Conservation (phyloP, 2,329 filamentous ascomycete species). For the Penicillium corylophilum region DNA sequence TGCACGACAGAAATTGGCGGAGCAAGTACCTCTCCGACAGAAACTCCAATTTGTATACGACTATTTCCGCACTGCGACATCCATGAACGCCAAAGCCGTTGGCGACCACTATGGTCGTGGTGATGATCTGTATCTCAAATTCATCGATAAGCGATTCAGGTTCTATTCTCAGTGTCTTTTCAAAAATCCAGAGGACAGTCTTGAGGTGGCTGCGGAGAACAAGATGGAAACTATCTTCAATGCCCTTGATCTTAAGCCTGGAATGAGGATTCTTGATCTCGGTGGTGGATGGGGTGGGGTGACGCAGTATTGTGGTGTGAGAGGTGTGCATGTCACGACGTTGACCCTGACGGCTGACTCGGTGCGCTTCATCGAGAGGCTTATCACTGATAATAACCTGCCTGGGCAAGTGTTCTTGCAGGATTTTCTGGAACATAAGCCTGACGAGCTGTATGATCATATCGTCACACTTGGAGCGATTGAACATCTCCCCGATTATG, state of each 20-base stretch:
- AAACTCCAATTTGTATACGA: slow-evolving; percentile 14
- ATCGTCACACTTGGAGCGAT: slow-evolving; percentile 7
- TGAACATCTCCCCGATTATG: slow-evolving; percentile 17
- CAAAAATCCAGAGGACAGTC: not conserved
- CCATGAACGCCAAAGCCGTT: slow-evolving; percentile 11
- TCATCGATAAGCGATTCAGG: slow-evolving; percentile 7
- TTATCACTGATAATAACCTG: slow-evolving; percentile 4
- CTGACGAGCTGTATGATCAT: slow-evolving; percentile 8
- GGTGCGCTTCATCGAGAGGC: slow-evolving; percentile 4
- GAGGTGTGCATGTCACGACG: slow-evolving; percentile 17
- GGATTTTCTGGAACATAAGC: slow-evolving; percentile 7
- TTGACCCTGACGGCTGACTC: slow-evolving; percentile 5
- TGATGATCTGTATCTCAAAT: slow-evolving; percentile 8
- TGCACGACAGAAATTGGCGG: slow-evolving; percentile 1
- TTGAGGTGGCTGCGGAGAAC: slow-evolving; percentile 3
- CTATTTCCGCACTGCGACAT: slow-evolving; percentile 7
- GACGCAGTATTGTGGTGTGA: slow-evolving; percentile 17
- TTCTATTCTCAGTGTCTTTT: slow-evolving; percentile 10
- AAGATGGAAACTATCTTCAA: slow-evolving; percentile 9
- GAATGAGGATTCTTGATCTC: slow-evolving; percentile 15
- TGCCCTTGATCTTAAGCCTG: slow-evolving; percentile 9
- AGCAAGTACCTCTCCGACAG: slow-evolving; percentile 15
- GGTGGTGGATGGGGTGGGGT: slow-evolving; percentile 19
- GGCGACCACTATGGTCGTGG: slow-evolving; percentile 5
- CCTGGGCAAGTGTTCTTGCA: slow-evolving; percentile 8